A percentile compares a stretch with the other conserved stretches of the same genome.
Conservation (phyloP, 2,329 filamentous ascomycete genomes). For the Rutstroemia sp. region DNA sequence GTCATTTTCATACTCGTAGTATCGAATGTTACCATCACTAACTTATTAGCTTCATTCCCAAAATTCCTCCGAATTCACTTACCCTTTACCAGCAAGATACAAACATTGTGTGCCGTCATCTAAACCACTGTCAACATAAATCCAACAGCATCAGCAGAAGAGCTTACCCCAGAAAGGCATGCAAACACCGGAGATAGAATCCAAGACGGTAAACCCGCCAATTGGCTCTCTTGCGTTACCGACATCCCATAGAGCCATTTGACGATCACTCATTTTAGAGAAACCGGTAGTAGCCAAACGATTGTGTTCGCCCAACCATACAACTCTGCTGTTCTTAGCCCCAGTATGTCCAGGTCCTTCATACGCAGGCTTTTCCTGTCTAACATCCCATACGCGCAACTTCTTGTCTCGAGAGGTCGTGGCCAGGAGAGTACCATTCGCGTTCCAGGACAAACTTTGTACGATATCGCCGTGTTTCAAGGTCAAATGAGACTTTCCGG, state of each 20-base stretch:
- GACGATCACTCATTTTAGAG: conserved; percentile 96
- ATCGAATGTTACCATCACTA: conserved; percentile 96
- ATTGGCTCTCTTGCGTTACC: conserved; percentile 73
- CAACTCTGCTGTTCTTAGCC: conserved; percentile 93
- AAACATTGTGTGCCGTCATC: conserved; percentile 90
- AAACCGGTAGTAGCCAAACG: conserved; percentile 94
- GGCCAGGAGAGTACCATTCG: conserved; percentile 75
- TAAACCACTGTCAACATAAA: conserved; percentile 26
- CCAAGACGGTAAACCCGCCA: conserved; percentile 81
- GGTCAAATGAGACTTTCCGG: conserved; percentile 64
- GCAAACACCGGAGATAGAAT: conserved; percentile 95
- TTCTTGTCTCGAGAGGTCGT: conserved; percentile 98
- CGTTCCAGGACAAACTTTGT: conserved; percentile 93
- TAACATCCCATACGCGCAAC: conserved; percentile 92
- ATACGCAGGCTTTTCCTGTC: conserved; percentile 81
- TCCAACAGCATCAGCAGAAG: conserved; percentile 16
- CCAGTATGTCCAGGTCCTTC: conserved; percentile 81
- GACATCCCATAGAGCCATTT: conserved; percentile 92
- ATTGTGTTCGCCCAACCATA: conserved; percentile 97
- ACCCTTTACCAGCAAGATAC: conserved; percentile 97
- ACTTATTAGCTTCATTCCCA: conserved; percentile 10
- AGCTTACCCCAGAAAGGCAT: conserved; percentile 92
- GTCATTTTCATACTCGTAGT: conserved; percentile 97
- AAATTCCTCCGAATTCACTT: conserved; percentile 33
- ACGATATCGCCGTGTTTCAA: conserved; percentile 88